Evolutionary conservation across 179 eudicot species (phyloP), one percentile per base, ranked within the genome.

Genomic region (Corrigiola litoralis): DNA sequence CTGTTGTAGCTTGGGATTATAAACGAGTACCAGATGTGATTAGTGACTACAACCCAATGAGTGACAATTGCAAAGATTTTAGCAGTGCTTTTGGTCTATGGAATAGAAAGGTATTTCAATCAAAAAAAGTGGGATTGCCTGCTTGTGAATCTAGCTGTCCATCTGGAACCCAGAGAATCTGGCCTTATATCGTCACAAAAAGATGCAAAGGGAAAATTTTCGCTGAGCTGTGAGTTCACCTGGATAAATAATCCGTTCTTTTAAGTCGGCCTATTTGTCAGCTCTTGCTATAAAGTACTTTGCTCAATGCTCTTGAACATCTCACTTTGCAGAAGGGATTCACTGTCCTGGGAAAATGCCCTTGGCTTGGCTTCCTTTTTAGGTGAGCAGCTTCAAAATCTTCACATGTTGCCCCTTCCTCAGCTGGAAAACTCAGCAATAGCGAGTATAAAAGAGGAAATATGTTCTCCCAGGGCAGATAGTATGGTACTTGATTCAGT

Each of bases 181-280:
- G 94, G 91, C 99, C 99, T n/a, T 94, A 87, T 70, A 85, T 87
- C 58, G 75, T 94, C 58, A 84, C 89, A 54, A 79, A 79, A 84
- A 79, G 97, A 68, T 90, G 97, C 71, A 75, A 66, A 36, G 99
- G 99, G 51, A 84, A 86, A 69, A 79, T 86, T 45, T 82, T 79
- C 70, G 90, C 95, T 34, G 91, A 90, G 57, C 27, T 90, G 99
- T 94, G 79, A 78, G 92, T 75, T 67, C 5, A 48, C 66, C 62
- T 65, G 20, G 48, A 63, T 61, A 44, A 45, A 31, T 20, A 17
- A 31, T 42, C 17, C 34, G 5, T 53, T 42, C 25, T 54, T 46
- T 16, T 14, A 6, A 46, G 1, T 55, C 25, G 36, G 17, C 14
- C 31, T 49, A 17, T 44, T 13, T 7, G 51, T 34, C 17, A 24